These are phyloP conservation scores for Lactarius pseudohatsudake DNA, from an alignment of 768 basidiomycete species.

Conservation along the genomic window DNA sequence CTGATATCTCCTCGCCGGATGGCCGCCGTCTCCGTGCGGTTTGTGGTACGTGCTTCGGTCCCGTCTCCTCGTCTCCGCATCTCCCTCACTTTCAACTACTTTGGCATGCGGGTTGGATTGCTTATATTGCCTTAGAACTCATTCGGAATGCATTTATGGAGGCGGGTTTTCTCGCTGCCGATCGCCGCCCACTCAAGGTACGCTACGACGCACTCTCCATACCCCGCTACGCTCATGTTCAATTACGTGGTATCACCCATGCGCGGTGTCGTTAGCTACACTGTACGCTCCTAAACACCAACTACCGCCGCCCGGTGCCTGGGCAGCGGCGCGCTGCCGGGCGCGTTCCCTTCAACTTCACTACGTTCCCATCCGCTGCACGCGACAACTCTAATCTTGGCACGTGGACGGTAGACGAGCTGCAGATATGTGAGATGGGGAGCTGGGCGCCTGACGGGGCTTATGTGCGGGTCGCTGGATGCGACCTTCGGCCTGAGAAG, in stretches of 20 bases:
- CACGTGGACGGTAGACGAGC: background rate
- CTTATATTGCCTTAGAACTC: constrained; percentile 33
- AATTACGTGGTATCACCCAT: too few relatives aligned
- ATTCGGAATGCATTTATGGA: constrained; percentile 34
- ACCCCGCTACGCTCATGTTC: background rate
- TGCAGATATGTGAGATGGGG: constrained; percentile 1
- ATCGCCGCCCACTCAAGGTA: constrained; percentile 39
- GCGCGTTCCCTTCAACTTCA: background rate
- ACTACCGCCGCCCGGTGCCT: background rate
- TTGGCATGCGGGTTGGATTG: background rate
- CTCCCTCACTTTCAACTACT: background rate
- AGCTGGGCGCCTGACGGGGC: constrained; percentile 44
- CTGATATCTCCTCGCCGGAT: constrained; percentile 38
- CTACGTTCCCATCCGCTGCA: background rate
- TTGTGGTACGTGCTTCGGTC: constrained; percentile 21
- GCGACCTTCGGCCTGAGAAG: constrained; percentile 8
- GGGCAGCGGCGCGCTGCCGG: background rate
- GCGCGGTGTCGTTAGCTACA: background rate
- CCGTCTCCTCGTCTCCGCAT: background rate
- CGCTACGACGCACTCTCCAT: background rate
- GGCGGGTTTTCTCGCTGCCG: constrained; percentile 38
- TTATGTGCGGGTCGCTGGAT: background rate
- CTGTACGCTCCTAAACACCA: background rate
- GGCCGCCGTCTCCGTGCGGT: constrained; percentile 38
- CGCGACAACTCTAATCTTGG: constrained; percentile 49